A percentile compares a stretch with the other conserved stretches of the same genome.
phyloP scores from a whole-genome alignment of 495 filamentous ascomycete genomes.

The Aspergillus sparsus region DNA sequence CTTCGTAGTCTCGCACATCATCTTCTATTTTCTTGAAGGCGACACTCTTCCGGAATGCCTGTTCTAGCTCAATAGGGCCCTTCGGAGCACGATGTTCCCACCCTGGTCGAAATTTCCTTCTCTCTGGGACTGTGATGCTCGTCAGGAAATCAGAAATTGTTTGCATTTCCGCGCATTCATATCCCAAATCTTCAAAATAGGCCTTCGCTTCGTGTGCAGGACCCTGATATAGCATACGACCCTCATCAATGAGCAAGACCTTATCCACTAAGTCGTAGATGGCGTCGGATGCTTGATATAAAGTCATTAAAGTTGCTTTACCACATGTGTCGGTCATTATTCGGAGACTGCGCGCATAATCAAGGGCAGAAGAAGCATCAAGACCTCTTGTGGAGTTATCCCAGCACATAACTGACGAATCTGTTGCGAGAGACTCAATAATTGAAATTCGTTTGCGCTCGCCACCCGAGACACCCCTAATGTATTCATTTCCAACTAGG shows the following conservation, averaged over 20 bases:
- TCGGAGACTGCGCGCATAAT: constrained; percentile 66
- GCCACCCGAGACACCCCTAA: constrained; percentile 85
- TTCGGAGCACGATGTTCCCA: constrained; percentile 68
- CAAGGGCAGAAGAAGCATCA: constrained; percentile 78
- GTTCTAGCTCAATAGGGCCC: constrained; percentile 62
- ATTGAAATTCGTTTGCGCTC: constrained; percentile 68
- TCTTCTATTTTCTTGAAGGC: constrained; percentile 32
- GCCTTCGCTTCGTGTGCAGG: constrained; percentile 63
- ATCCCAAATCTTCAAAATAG: constrained; percentile 84
- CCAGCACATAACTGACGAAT: constrained; percentile 75
- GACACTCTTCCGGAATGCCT: constrained; percentile 13
- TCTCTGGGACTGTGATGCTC: constrained; percentile 69
- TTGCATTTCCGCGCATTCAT: constrained; percentile 70
- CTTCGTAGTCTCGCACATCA: constrained; percentile 54
- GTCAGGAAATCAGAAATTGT: constrained; percentile 86
- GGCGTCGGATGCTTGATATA: constrained; percentile 81
- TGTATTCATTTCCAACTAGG: constrained; percentile 76
- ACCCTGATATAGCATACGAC: constrained; percentile 78
- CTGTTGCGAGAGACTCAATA: constrained; percentile 63
- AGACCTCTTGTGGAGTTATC: constrained; percentile 83
- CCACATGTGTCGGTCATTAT: constrained; percentile 79
- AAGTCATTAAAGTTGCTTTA: constrained; percentile 74
- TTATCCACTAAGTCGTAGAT: constrained; percentile 88
- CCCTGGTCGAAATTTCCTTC: constrained; percentile 63
- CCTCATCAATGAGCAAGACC: constrained; percentile 77